These are phyloP conservation scores for Penicillium frequentans DNA, from an alignment of 2,329 filamentous ascomycete genomes.

Conservation along the genomic window DNA sequence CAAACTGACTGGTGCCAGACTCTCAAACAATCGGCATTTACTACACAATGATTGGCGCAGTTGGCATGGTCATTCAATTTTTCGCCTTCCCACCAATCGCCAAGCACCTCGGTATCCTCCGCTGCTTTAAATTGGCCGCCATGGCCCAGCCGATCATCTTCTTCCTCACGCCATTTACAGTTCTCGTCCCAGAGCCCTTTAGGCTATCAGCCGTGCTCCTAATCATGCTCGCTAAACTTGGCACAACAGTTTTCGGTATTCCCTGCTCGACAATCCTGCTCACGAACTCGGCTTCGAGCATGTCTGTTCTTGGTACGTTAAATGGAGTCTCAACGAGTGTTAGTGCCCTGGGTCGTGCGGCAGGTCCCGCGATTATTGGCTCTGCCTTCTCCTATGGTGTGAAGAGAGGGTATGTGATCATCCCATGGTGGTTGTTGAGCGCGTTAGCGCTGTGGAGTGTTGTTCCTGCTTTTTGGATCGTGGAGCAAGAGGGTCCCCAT, in stretches of 20 bases:
- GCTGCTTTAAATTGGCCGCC: conserved; percentile 68
- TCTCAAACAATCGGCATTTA: conserved; percentile 78
- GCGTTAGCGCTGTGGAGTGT: conserved; percentile 63
- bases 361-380: conserved; percentile 74
- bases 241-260: conserved; percentile 79
- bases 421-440: conserved; percentile 79
- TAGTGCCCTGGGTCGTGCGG: conserved; percentile 74
- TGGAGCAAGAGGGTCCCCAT: conserved; percentile 69
- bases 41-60: conserved; percentile 78
- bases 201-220: conserved; percentile 63
- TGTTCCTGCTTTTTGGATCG: conserved; percentile 71
- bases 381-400: conserved; percentile 74
- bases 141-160: conserved; percentile 73
- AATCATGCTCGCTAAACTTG: conserved; percentile 72
- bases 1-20: conserved; percentile 39
- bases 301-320: conserved; percentile 78
- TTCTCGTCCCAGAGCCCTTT: conserved; percentile 54
- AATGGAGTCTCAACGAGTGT: conserved; percentile 88
- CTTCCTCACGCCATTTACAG: conserved; percentile 77
- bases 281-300: conserved; percentile 77
- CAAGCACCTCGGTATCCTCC: conserved; percentile 69
- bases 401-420: conserved; percentile 70
- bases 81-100: conserved; percentile 78
- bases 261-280: conserved; percentile 87
- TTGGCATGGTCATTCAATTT: conserved; percentile 82